A percentile compares a stretch with the other conserved stretches of the same genome.
These are phyloP conservation scores for Monosporascus sp. DNA, from an alignment of 2,329 filamentous ascomycete species.

Conservation along the genomic window DNA sequence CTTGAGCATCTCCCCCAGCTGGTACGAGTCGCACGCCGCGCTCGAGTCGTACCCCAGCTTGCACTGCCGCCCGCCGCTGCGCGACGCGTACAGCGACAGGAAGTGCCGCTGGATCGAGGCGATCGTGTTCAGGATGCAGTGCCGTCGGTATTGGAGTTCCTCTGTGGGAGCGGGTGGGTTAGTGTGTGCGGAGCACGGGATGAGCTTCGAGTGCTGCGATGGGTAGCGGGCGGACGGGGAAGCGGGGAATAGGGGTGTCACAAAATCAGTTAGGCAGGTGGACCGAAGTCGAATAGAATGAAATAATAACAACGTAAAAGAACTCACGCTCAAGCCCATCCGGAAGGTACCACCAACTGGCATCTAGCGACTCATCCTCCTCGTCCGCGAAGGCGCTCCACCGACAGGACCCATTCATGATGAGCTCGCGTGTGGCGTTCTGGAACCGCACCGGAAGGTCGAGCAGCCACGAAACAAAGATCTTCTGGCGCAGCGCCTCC, in stretches of 20 bases:
- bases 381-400: constrained; percentile 43
- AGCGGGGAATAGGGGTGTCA: neutral
- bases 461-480: constrained; percentile 61
- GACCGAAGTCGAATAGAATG: neutral
- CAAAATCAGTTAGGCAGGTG: constrained; percentile 5
- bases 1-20: constrained; percentile 71
- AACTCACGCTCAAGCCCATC: constrained; percentile 59
- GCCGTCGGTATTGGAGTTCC: constrained; percentile 62
- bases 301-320: neutral
- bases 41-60: constrained; percentile 71
- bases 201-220: neutral
- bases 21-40: constrained; percentile 69
- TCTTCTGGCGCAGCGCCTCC: constrained; percentile 64
- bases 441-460: constrained; percentile 58
- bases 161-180: constrained; percentile 32
- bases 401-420: constrained; percentile 58
- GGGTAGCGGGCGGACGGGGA: neutral
- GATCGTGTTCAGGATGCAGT: constrained; percentile 63
- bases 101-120: constrained; percentile 67
- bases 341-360: constrained; percentile 70
- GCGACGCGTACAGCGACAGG: constrained; percentile 61
- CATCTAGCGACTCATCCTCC: constrained; percentile 14
- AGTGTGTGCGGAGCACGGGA: too few relatives aligned
- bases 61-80: constrained; percentile 57
- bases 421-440: constrained; percentile 59